These are phyloP conservation scores for Trichosporon sp. DNA, from an alignment of 1,284 basidiomycete species.

Conservation along the genomic window DNA sequence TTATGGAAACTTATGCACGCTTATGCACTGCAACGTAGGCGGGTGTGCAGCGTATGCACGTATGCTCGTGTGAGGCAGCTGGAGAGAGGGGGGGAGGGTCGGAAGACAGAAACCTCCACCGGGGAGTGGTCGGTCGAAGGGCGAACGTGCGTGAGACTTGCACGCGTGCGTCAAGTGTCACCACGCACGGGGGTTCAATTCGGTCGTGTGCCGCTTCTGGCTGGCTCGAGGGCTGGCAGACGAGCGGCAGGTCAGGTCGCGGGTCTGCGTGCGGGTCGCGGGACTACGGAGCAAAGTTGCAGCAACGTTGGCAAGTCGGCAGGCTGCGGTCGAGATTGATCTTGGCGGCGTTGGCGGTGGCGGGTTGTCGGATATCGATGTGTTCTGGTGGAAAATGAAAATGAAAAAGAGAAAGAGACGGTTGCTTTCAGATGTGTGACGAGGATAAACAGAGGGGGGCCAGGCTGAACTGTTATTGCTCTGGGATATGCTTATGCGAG, in stretches of 20 bases:
- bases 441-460: too few species aligned
- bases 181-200: conserved; percentile 17
- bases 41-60: neutral
- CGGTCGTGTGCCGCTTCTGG: conserved; percentile 18
- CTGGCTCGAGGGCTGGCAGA: neutral
- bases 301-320: neutral
- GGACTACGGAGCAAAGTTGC: neutral
- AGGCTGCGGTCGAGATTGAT: neutral
- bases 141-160: conserved; percentile 13
- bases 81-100: neutral
- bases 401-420: too few species aligned
- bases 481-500: neutral
- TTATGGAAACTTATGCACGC: neutral
- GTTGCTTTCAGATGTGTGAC: too few species aligned
- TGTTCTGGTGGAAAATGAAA: too few species aligned
- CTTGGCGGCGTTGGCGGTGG: neutral
- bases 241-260: neutral
- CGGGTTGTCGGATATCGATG: too few species aligned
- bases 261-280: neutral
- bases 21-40: neutral
- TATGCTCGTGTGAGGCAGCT: conserved; percentile 14
- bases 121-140: neutral
- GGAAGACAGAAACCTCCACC: conserved; percentile 7
- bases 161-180: conserved; percentile 8
- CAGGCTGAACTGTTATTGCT: neutral